phyloP scores from a whole-genome alignment of 768 basidiomycete species.

The Dictyophora rubrovolvata region DNA sequence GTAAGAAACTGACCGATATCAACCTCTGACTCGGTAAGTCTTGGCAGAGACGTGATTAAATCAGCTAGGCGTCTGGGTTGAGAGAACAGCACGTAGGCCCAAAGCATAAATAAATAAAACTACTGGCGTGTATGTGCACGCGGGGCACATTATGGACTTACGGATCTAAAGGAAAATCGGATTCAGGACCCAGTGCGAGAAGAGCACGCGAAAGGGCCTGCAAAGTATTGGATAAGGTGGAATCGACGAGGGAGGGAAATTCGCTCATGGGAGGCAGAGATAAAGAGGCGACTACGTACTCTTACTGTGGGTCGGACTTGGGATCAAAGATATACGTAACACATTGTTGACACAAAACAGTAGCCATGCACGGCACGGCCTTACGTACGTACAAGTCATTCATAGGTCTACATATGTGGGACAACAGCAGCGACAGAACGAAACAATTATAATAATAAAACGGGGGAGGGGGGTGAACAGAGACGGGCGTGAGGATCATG shows the following conservation, averaged over 20 bases:
- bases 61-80: slow-evolving; percentile 16
- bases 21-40: slow-evolving; percentile 41
- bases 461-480: neutral
- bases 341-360: neutral
- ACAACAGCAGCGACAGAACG: neutral
- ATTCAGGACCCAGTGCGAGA: slow-evolving; percentile 1
- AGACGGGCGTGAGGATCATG: too few relatives aligned
- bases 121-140: neutral
- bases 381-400: neutral
- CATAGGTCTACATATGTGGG: neutral
- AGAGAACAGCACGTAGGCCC: too few relatives aligned
- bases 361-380: neutral
- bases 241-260: neutral
- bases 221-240: neutral
- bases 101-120: too few relatives aligned
- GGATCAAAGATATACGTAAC: neutral
- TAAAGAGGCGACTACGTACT: neutral
- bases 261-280: slow-evolving; percentile 5
- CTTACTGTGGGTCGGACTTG: neutral
- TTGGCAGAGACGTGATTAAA: slow-evolving; percentile 38
- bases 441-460: neutral
- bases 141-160: neutral
- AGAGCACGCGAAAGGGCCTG: slow-evolving; percentile 5
- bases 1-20: slow-evolving; percentile 4
- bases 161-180: slow-evolving; percentile 2